Evolutionary conservation across 2,329 filamentous ascomycete species (phyloP).

Genomic region (Chaetomium sp.): DNA sequence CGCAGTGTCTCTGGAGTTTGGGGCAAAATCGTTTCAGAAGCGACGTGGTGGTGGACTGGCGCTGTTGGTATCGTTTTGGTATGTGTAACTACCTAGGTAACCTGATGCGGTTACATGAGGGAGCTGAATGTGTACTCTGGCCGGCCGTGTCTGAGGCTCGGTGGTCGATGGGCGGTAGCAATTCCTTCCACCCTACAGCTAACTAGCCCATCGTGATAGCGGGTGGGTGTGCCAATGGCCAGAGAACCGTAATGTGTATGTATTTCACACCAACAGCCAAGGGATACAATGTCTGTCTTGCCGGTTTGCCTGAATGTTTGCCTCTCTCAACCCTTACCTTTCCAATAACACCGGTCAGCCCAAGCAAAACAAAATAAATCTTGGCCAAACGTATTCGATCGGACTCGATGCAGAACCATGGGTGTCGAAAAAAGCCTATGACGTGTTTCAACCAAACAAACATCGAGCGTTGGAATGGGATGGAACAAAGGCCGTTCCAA

Average conservation of each 20-base stretch:
- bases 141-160: background rate
- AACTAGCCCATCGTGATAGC: background rate
- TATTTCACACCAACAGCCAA: background rate
- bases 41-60: conserved; percentile 3
- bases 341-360: background rate
- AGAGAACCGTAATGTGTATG: background rate
- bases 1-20: conserved; percentile 6
- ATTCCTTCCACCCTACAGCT: background rate
- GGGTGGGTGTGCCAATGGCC: background rate
- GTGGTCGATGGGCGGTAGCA: background rate
- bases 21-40: conserved; percentile 3
- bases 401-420: background rate
- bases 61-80: conserved; percentile 1
- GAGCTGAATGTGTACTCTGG: background rate
- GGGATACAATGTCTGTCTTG: no score
- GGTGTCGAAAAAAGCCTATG: background rate
- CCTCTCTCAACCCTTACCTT: background rate
- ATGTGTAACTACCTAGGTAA: background rate
- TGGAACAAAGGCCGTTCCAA: no score
- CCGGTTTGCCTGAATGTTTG: background rate
- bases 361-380: no score
- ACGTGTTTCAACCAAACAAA: background rate
- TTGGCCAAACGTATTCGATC: background rate
- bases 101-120: background rate
- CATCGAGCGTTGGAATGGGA: background rate